Evolutionary conservation across 2,329 filamentous ascomycete species (phyloP), one percentile per base, ranked within the genome.

Genomic region (Mollisiaceae sp.): DNA sequence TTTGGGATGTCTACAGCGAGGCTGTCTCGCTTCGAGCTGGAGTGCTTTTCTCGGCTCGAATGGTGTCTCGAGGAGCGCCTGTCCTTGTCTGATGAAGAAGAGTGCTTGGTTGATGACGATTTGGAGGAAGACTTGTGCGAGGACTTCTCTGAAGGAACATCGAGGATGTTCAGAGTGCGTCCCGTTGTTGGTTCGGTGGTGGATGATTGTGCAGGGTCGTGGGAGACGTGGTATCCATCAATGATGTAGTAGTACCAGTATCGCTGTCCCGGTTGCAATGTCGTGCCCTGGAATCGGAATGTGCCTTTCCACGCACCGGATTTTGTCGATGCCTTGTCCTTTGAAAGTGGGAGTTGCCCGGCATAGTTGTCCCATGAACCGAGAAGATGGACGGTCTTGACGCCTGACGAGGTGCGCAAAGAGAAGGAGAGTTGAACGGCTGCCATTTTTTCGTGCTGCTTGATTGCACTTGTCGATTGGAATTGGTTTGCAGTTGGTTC

Each of bases 211-310:
- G 91, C 92, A 73, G 94, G 94, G 83, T 98, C 95, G 86, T 98
- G 94, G 68, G 94, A 94, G 79, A 97, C 91, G 80, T 97, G 94
- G 88, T 97, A 97, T 74, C 95, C 95, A 80, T 99, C 95, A 80
- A 98, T 95, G 89, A 98, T 97, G 86, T 97, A 99, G 89, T 99
- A 99, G 89, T 98, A 99, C 95, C 95, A 99, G 89, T 98, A 98
- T 78, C 94, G 90, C 79, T 92, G 89, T 78, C 94, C 93, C 75
- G 92, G 85, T 84, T 94, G 89, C 75, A 98, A 87, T 67, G 92
- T 94, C 69, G 88, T 82, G 78, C 90, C 91, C 82, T 95, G 91
- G 83, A 99, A 97, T 82, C 93, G 91, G 85, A 99, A 97, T 76
- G 93, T 96, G 77, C 94, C 95, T 79, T 94, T 92, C 93, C 94